phyloP scores from a whole-genome alignment of 768 basidiomycete species.

The Leccinum olivaceopallidum region DNA sequence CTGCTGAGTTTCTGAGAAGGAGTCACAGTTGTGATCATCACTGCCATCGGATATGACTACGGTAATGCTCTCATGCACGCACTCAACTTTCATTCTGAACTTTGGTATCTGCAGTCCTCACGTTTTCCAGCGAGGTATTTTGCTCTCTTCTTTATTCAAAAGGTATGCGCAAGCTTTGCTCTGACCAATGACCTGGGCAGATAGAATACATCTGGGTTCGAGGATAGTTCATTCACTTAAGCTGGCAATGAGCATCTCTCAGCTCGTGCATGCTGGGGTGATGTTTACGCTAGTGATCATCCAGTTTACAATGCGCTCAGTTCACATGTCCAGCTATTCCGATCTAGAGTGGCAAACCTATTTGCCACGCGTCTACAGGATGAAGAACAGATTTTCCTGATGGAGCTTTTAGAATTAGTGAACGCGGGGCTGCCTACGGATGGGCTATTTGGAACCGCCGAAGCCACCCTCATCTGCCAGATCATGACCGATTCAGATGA shows the following conservation, averaged over 20 bases:
- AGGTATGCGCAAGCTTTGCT: background rate
- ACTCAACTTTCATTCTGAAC: background rate
- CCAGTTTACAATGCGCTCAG: no score
- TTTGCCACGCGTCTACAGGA: slow-evolving; percentile 70
- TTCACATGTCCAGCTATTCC: slow-evolving; percentile 63
- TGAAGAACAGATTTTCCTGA: slow-evolving; percentile 73
- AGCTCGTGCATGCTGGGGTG: no score
- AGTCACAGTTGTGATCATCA: background rate
- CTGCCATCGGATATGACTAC: background rate
- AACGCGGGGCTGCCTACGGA: slow-evolving; percentile 74
- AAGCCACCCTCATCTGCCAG: slow-evolving; percentile 72
- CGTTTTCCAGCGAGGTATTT: slow-evolving; percentile 10
- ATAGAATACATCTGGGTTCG: slow-evolving; percentile 19
- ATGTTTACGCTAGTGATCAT: no score
- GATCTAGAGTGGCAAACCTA: slow-evolving; percentile 68
- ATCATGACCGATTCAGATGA: slow-evolving; percentile 73
- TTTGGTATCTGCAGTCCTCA: slow-evolving; percentile 8
- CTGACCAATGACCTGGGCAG: background rate
- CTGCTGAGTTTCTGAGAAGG: background rate
- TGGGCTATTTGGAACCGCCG: slow-evolving; percentile 75
- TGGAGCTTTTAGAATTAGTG: slow-evolving; percentile 66
- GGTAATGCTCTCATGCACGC: background rate
- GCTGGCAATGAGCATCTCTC: no score
- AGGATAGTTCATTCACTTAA: background rate
- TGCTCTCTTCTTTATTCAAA: background rate